These are phyloP conservation scores for Luzula sylvatica DNA, from an alignment of 176 grass and related monocot genomes.

Conservation along the genomic window DNA sequence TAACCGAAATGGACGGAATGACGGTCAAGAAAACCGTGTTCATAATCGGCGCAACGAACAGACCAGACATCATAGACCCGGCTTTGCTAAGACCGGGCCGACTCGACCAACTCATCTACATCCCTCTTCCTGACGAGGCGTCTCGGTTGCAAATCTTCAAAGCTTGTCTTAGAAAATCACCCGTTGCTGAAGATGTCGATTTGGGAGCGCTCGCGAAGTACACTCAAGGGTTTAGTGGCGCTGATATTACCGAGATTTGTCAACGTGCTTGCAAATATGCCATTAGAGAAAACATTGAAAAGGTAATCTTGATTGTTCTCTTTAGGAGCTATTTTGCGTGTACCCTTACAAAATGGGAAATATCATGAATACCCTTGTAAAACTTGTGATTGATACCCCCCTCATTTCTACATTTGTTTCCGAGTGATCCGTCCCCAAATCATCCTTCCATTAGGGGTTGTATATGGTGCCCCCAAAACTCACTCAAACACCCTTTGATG, in stretches of 20 bases:
- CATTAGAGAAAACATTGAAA: constrained; percentile 79
- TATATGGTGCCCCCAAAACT: too few species aligned
- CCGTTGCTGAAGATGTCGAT: constrained; percentile 69
- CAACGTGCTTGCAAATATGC: constrained; percentile 84
- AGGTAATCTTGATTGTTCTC: constrained; percentile 44
- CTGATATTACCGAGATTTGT: constrained; percentile 81
- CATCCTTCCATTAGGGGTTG: too few species aligned
- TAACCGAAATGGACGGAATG: constrained; percentile 94
- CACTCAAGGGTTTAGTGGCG: constrained; percentile 80
- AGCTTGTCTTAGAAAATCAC: constrained; percentile 72
- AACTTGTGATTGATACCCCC: too few species aligned
- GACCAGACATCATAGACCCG: constrained; percentile 76
- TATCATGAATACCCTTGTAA: too few species aligned
- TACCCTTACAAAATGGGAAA: too few species aligned
- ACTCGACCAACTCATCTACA: constrained; percentile 72
- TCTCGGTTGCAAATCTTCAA: constrained; percentile 70
- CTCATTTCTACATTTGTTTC: too few species aligned
- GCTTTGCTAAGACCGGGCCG: constrained; percentile 66
- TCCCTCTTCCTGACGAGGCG: constrained; percentile 62
- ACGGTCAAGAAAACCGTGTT: constrained; percentile 74
- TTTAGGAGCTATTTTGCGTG: too few species aligned
- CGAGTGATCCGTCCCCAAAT: too few species aligned
- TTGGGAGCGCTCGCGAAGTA: constrained; percentile 60
- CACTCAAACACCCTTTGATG: too few species aligned
- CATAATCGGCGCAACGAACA: constrained; percentile 77